Evolutionary conservation across 2,329 filamentous ascomycete species (phyloP), one percentile per base, ranked within the genome.

Genomic region (Penicillium sp.): DNA sequence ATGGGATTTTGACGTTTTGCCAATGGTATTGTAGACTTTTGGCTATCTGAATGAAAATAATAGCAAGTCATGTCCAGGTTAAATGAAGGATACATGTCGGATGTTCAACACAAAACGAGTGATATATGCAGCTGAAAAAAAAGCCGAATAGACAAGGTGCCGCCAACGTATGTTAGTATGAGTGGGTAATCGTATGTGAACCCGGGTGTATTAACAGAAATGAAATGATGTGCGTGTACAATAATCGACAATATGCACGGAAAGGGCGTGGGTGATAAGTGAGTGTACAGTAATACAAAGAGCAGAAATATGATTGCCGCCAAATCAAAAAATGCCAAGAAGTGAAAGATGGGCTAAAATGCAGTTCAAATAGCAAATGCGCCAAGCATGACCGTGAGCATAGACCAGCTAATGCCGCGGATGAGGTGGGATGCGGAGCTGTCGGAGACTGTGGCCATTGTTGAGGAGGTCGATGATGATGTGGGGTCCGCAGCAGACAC

Each of bases 341-440:
- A 57, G 38, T 10, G 43, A 54, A 53, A 56, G 9, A 42, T 4
- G 27, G 42, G 55, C 43, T 57, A 48, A 57, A 48, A 19, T 25
- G 42, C 35, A 43, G 38, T 57, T 55, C 47, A 61, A n/a, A 63
- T 27, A 52, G 62, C 50, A 38, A 64, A 45, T 43, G 61, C 42
- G 41, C 57, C 50, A 37, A 56, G 13, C 33, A 62, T 48, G 27
- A 54, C 53, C 31, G 56, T 48, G 43, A 69, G 25, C 25, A 62
- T 58, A 38, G 65, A 59, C 53, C 57, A 63, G 51, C 59, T 57
- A 43, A 63, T 52, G 41, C 56, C 49, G 13, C 55, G 53, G 6
- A 51, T 54, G 29, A 62, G 45, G 19, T 54, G 62, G 43, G 61
- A 41, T 37, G 62, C 62, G 15, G 61, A 61, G 19, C 57, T 60